Base-by-base conservation (phyloP, 257 asterid genomes). In the Linaria vulgaris region DNA sequence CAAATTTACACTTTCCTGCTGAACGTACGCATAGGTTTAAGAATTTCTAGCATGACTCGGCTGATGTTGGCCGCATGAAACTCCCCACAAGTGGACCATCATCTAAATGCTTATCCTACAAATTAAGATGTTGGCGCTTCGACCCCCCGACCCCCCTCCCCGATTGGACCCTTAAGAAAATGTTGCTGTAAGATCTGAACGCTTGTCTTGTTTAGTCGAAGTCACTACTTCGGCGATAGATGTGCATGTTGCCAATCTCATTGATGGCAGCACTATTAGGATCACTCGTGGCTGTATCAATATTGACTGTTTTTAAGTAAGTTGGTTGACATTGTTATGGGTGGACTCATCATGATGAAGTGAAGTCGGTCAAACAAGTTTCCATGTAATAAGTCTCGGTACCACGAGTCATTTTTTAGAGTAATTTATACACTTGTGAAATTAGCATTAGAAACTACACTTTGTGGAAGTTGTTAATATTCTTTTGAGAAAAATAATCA, bases 401-500 rank as follows among this genome's bases (percentile, higher is more conserved):
- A 53, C 14, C 38, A 69, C n/a, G 21, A 21, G 21, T 51, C 9
- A 25, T 44, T 37, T 17, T 57, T 64, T 27, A 17, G 34, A 57
- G 58, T 17, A 47, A 53, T 59, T 25, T 38, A 24, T 21, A 30
- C 22, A 22, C 51, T 63, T 38, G 17, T 16, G 63, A 59, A 43
- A 68, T 41, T n/a, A 53, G 47, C 22, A 3, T 9, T 16, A 27
- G 68, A 22, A 15, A 21, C 46, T 51, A 44, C 15, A 51, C 53
- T 72, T 17, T 58, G 19, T 46, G 19, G 30, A 48, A 65, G 31
- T 20, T 51, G 24, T 39, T 58, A n/a, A 21, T 23, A 14, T 56
- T 48, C 11, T 21, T 49, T 23, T 43, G 48, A 9, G 43, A 56
- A 74, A 55, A 12, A 59, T 64, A 57, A 59, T 9, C 50, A 48